These are phyloP conservation scores for Aspergillus ibericus DNA, from an alignment of 2,329 filamentous ascomycete genomes.

Conservation along the genomic window DNA sequence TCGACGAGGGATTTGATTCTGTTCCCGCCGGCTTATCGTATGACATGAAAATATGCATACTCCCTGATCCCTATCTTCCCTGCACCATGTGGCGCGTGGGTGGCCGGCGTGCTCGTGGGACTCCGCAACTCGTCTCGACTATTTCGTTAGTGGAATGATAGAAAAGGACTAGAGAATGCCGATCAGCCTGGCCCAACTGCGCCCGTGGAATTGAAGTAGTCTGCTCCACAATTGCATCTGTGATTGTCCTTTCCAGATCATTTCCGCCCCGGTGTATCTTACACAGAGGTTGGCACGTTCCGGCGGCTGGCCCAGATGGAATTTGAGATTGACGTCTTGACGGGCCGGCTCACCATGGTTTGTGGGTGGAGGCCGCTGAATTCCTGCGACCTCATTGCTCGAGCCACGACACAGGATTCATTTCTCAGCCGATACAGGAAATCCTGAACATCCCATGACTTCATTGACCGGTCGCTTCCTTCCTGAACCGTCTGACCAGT, in stretches of 20 bases:
- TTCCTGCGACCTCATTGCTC: background rate
- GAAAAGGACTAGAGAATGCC: background rate
- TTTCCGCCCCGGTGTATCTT: background rate
- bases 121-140: background rate
- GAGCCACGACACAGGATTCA: background rate
- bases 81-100: background rate
- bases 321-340: background rate
- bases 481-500: background rate
- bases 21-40: background rate
- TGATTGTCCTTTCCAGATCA: constrained; percentile 1
- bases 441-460: background rate
- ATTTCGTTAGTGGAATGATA: background rate
- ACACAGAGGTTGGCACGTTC: background rate
- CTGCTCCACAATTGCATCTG: background rate
- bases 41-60: background rate
- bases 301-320: background rate
- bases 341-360: background rate
- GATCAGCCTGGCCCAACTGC: background rate
- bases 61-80: background rate
- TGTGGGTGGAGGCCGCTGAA: background rate
- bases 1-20: background rate
- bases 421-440: background rate
- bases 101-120: background rate
- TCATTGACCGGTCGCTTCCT: background rate
- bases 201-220: background rate